Base-by-base conservation (phyloP, 2,329 filamentous ascomycete genomes). In the Colletotrichum zoysiae region DNA sequence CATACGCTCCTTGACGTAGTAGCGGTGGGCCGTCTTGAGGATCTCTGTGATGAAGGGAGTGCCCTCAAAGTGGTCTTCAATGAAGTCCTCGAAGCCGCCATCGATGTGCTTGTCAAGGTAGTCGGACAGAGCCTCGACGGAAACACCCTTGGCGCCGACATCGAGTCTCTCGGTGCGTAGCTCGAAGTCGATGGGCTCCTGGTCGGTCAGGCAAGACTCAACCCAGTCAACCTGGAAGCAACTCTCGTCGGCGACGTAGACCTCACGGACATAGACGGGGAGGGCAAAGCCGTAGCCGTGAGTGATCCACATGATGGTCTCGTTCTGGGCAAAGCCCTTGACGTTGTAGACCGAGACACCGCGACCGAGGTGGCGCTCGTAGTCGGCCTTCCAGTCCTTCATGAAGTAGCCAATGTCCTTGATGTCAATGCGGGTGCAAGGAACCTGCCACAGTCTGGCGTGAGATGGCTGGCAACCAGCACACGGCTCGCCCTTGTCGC, bases 361-460 rank as follows among this genome's bases (percentile, higher is more conserved):
- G 70, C 93, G 90, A 74, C 90, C 93, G 76, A 96, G 89, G 80
- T 98, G 95, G 76, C 95, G 92, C 84, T 97, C 95, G 78, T 96
- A 97, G 81, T 98, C 95, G 56, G 95, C 95, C 84, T 95, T 97
- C 95, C 95, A 98, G 82, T 98, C 95, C 87, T 98, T 98, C 93
- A 98, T 96, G 86, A 98, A 98, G 83, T 97, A 97, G 55, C 91
- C 93, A 78, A 98, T 97, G 78, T 98, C 95, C 88, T 97, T 98
- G 87, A 98, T 98, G 82, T 98, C 95, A 79, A 98, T 97, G 74
- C 95, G 93, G 51, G 95, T 98, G 87, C 95, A 98, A 73, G 95
- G 95, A 56, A 98, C 95, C 84, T 98, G 95, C 95, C 95, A 98
- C 64, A 98, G 87, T 75, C 95, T 92, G 74, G 95, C 95, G 82